A percentile compares a stretch with the other conserved stretches of the same genome.
Conservation (phyloP, 225 moss, liverwort and hornwort species). For the Rhytidiadelphus loreus region DNA sequence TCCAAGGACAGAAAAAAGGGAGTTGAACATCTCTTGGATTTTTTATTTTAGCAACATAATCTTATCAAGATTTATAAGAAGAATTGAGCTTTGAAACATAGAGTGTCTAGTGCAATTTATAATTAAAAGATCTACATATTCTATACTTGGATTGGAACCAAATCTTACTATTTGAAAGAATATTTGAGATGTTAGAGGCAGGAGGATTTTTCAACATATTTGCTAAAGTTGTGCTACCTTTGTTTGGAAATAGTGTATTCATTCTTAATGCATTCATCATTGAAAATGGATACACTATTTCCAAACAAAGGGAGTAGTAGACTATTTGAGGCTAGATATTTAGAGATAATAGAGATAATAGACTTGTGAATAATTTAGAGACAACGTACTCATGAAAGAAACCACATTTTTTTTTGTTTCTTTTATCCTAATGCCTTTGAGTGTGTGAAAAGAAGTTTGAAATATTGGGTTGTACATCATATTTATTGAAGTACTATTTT, state of each 20-base stretch:
- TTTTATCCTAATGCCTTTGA: background rate
- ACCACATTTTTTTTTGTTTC: too few species aligned
- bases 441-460: background rate
- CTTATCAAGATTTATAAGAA: background rate
- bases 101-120: background rate
- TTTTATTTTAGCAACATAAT: background rate
- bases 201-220: background rate
- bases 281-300: background rate
- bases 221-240: background rate
- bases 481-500: too few species aligned
- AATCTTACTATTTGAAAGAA: background rate
- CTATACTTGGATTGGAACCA: rapidly evolving
- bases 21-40: background rate
- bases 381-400: too few species aligned
- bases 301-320: background rate
- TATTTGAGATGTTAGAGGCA: too few species aligned
- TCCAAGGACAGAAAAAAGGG: rapidly evolving
- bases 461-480: too few species aligned
- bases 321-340: background rate
- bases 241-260: background rate
- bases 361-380: rapidly evolving
- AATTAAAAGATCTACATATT: background rate
- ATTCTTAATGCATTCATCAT: background rate
- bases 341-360: background rate
- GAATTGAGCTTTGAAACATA: background rate